Percentiles rank a stretch among this genome's conserved stretches.
phyloP scores from a whole-genome alignment of 2,329 filamentous ascomycete genomes.

The Aaosphaeria arxii region DNA sequence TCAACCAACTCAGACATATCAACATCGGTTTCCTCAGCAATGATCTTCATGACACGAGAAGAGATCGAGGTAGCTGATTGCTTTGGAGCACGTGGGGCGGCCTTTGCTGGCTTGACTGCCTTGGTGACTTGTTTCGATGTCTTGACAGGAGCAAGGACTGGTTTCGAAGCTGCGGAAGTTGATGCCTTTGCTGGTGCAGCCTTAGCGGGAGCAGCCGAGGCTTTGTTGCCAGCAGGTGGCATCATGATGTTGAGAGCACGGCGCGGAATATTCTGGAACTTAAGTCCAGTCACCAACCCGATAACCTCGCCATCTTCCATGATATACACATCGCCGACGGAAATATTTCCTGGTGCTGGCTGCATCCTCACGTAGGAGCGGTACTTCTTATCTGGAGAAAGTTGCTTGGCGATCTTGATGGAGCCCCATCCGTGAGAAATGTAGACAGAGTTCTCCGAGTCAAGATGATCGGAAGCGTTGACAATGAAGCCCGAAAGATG shows the following conservation, averaged over 20 bases:
- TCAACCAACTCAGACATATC: constrained; percentile 58
- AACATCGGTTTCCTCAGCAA: constrained; percentile 64
- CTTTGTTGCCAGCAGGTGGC: constrained; percentile 48
- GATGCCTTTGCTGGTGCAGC: constrained; percentile 35
- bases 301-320: constrained; percentile 59
- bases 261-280: constrained; percentile 66
- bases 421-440: constrained; percentile 62
- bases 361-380: constrained; percentile 63
- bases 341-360: constrained; percentile 53
- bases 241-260: constrained; percentile 65
- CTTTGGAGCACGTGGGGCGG: constrained; percentile 41
- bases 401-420: constrained; percentile 55
- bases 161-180: constrained; percentile 31
- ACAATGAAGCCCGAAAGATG: constrained; percentile 60
- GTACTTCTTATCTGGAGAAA: constrained; percentile 53
- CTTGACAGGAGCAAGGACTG: constrained; percentile 28
- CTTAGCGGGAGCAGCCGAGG: constrained; percentile 40
- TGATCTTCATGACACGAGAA: constrained; percentile 60
- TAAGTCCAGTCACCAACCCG: constrained; percentile 59
- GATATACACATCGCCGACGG: constrained; percentile 59
- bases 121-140: constrained; percentile 46
- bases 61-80: constrained; percentile 46
- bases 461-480: constrained; percentile 57
- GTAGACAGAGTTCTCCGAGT: constrained; percentile 59
- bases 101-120: constrained; percentile 50